These are phyloP conservation scores for Oryza rufipogon DNA, from an alignment of 176 grass and related monocot species.

Conservation along the genomic window DNA sequence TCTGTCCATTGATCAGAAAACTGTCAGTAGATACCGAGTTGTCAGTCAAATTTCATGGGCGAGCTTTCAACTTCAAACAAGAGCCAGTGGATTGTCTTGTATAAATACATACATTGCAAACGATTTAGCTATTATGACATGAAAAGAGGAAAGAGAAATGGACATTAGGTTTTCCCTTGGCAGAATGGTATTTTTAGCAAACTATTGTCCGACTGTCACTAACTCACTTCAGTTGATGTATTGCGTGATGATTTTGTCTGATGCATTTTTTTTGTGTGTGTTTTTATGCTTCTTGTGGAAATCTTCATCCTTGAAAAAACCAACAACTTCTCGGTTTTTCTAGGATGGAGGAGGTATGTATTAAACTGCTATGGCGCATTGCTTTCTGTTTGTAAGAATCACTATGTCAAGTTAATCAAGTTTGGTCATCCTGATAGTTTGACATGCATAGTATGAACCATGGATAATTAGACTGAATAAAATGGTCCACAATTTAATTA, in stretches of 20 bases:
- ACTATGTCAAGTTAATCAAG: no score
- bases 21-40: not conserved
- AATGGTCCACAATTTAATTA: no score
- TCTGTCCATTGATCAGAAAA: slow-evolving; percentile 18
- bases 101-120: not conserved
- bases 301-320: no score
- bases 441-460: no score
- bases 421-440: no score
- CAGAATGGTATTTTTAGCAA: not conserved
- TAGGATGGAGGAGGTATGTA: no score
- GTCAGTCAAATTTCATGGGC: slow-evolving; percentile 7
- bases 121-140: slow-evolving; percentile 1
- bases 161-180: not conserved
- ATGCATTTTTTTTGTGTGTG: not conserved
- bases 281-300: not conserved
- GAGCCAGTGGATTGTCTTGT: not conserved
- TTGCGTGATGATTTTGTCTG: not conserved
- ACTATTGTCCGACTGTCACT: not conserved
- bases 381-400: no score
- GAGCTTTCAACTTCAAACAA: not conserved
- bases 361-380: no score
- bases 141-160: slow-evolving; percentile 11
- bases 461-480: no score
- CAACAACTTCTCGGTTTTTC: no score
- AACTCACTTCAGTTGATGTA: not conserved